A percentile compares a stretch with the other conserved stretches of the same genome.
These are phyloP conservation scores for Magnolia officinalis DNA, from an alignment of 164 flowering plant genomes.

Conservation along the genomic window DNA sequence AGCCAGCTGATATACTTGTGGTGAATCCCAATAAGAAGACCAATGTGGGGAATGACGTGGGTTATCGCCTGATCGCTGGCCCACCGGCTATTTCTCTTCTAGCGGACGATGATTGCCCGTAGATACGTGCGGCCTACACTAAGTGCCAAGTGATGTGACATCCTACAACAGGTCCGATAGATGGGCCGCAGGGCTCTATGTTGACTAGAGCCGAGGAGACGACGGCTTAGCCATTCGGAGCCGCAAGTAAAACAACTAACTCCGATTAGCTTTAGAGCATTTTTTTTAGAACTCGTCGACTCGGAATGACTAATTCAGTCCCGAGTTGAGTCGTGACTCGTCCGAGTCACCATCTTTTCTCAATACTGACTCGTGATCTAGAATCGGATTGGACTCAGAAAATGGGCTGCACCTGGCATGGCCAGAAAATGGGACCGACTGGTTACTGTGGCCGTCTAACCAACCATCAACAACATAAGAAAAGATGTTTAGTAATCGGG, in stretches of 20 bases:
- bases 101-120: slow-evolving; percentile 64
- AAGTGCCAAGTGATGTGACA: slow-evolving; percentile 40
- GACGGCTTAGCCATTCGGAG: too few relatives aligned
- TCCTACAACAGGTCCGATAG: too few relatives aligned
- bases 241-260: too few relatives aligned
- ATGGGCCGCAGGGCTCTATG: too few relatives aligned
- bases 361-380: slow-evolving; percentile 19
- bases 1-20: slow-evolving; percentile 39
- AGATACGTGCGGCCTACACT: slow-evolving; percentile 55
- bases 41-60: slow-evolving; percentile 49
- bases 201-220: too few relatives aligned
- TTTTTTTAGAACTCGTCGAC: too few relatives aligned
- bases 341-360: too few relatives aligned
- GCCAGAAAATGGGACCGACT: slow-evolving; percentile 50
- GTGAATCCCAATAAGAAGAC: slow-evolving; percentile 62
- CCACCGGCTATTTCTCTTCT: slow-evolving; percentile 37
- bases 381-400: slow-evolving; percentile 43
- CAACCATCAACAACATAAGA: slow-evolving; percentile 60
- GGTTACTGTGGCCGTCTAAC: slow-evolving; percentile 62
- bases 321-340: too few relatives aligned
- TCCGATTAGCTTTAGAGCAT: too few relatives aligned
- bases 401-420: slow-evolving; percentile 43
- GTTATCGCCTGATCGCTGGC: slow-evolving; percentile 52
- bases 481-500: slow-evolving; percentile 9
- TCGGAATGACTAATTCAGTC: too few relatives aligned